phyloP scores from a whole-genome alignment of 768 basidiomycete genomes.

The Boletellus emodensis region DNA sequence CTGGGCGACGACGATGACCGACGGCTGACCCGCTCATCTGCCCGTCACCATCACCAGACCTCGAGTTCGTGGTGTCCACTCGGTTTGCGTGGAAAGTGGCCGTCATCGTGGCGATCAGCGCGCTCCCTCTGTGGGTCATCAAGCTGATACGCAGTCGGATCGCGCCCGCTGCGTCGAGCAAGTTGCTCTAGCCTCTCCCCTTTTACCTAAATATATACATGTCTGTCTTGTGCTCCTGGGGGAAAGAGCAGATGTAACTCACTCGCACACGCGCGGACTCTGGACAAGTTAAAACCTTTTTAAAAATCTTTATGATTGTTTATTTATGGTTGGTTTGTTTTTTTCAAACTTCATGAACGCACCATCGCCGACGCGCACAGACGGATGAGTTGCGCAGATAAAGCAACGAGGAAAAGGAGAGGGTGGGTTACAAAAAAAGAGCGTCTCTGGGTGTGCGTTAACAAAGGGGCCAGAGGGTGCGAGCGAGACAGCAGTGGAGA shows the following conservation, averaged over 20 bases:
- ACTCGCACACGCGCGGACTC: no score
- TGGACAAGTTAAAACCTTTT: slow-evolving; percentile 9
- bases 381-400: slow-evolving; percentile 22
- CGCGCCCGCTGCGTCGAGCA: slow-evolving; percentile 91
- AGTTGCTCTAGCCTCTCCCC: slow-evolving; percentile 54
- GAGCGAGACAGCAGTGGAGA: no score
- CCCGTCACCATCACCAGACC: slow-evolving; percentile 48
- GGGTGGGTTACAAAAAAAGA: slow-evolving; percentile 6
- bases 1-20: not conserved
- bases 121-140: slow-evolving; percentile 86
- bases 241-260: no score
- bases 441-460: slow-evolving; percentile 6
- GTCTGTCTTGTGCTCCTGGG: no score
- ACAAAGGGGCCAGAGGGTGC: no score
- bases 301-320: slow-evolving; percentile 33
- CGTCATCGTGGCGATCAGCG: slow-evolving; percentile 91
- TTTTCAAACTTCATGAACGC: slow-evolving; percentile 19
- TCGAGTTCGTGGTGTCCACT: slow-evolving; percentile 84
- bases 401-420: slow-evolving; percentile 14
- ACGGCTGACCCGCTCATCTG: not conserved
- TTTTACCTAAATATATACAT: not conserved
- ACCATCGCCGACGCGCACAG: slow-evolving; percentile 3
- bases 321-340: slow-evolving; percentile 31
- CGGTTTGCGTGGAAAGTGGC: slow-evolving; percentile 94
- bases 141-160: slow-evolving; percentile 83